Conservation (phyloP, 78 protist genomes). For the Pigoraptor vietnamica region DNA sequence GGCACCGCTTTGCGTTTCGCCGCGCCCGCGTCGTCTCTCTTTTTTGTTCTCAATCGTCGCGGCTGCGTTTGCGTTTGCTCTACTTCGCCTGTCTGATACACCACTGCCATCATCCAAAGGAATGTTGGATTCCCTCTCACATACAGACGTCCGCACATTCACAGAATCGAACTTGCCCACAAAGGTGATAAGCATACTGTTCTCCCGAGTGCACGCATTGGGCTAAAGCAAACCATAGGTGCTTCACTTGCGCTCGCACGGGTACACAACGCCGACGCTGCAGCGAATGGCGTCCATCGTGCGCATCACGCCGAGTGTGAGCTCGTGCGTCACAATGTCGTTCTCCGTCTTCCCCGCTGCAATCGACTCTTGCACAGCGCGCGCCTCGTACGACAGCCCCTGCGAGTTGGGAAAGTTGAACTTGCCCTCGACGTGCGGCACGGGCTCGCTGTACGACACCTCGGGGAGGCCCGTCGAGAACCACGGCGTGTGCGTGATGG, state of each 20-base stretch:
- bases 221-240: no score
- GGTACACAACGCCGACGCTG: background rate
- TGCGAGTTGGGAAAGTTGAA: background rate
- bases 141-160: no score
- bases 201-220: no score
- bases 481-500: background rate
- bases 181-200: no score
- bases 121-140: no score
- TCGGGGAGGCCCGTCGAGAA: background rate
- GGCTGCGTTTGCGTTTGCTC: no score
- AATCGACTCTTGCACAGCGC: background rate
- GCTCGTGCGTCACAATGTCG: background rate
- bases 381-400: background rate
- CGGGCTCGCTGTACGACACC: background rate
- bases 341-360: background rate
- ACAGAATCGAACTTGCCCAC: no score
- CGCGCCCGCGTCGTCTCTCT: no score
- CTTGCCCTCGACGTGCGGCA: background rate
- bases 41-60: no score
- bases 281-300: background rate
- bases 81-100: no score
- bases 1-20: no score
- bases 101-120: no score
- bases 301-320: background rate
- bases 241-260: background rate